Percentiles rank a stretch among this genome's conserved stretches.
Conservation (phyloP, 768 basidiomycete genomes). For the Hygrocybe coccinea region DNA sequence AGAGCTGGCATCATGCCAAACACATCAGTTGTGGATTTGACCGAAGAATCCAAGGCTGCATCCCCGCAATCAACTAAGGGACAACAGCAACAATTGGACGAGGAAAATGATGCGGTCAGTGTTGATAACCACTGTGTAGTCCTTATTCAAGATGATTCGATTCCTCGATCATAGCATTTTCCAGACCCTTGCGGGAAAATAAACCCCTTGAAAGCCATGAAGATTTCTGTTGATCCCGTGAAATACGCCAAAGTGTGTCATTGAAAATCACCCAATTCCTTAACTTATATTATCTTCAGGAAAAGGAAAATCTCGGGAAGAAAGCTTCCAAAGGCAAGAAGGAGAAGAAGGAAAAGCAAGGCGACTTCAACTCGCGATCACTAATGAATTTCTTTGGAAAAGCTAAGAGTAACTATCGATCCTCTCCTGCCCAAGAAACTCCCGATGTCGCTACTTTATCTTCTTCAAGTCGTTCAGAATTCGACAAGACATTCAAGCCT, state of each 20-base stretch:
- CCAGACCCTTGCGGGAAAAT: background rate
- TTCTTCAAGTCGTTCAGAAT: constrained; percentile 53
- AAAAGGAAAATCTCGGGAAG: constrained; percentile 64
- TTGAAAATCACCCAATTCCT: background rate
- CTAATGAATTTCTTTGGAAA: constrained; percentile 81
- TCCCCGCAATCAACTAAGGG: constrained; percentile 28
- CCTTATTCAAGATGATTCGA: constrained; percentile 3
- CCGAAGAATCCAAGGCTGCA: constrained; percentile 19
- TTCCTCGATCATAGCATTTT: background rate
- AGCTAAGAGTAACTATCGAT: constrained; percentile 35
- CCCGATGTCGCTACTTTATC: constrained; percentile 28
- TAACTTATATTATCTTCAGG: constrained; percentile 35
- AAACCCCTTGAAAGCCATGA: constrained; percentile 32
- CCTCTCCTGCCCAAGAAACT: constrained; percentile 21
- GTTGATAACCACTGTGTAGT: background rate
- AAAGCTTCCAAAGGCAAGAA: constrained; percentile 65
- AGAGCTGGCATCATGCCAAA: constrained; percentile 20
- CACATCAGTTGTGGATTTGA: constrained; percentile 14
- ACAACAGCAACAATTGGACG: constrained; percentile 31
- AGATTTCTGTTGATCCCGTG: constrained; percentile 52
- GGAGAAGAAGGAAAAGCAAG: constrained; percentile 66
- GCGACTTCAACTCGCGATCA: constrained; percentile 66
- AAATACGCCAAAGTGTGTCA: constrained; percentile 50
- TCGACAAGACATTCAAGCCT: constrained; percentile 70
- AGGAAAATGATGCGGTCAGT: constrained; percentile 40